Conservation (phyloP, 371 early-diverging fungal genomes). For the Mortierella sp. region DNA sequence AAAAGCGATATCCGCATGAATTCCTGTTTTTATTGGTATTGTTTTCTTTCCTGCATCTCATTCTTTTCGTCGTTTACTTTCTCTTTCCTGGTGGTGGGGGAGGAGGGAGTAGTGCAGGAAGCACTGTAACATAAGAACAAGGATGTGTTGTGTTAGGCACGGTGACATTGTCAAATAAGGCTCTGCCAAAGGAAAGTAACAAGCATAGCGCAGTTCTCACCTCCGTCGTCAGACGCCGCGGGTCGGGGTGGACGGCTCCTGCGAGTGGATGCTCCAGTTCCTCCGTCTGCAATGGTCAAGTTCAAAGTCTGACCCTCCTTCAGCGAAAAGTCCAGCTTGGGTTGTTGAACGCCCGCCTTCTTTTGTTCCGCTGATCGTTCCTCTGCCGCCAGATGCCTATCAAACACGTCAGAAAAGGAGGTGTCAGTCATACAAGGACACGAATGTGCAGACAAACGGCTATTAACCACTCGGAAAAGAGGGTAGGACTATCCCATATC, state of each 20-base stretch:
- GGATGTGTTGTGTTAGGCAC: background rate
- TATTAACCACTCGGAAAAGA: background rate
- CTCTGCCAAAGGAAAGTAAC: background rate
- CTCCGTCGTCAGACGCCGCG: constrained; percentile 29
- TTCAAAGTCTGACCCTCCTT: constrained; percentile 91
- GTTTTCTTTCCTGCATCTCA: background rate
- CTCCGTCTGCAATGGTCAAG: constrained; percentile 73
- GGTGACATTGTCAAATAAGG: too few species aligned
- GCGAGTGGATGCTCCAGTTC: constrained; percentile 26
- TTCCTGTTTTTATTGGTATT: constrained; percentile 10
- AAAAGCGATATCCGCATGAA: background rate
- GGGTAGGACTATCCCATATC: too few species aligned
- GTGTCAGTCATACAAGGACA: background rate
- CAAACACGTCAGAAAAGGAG: background rate
- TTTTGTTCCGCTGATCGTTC: constrained; percentile 63
- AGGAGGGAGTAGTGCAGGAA: constrained; percentile 55
- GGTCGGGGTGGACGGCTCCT: constrained; percentile 49
- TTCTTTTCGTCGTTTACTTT: constrained; percentile 17
- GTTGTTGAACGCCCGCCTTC: constrained; percentile 62
- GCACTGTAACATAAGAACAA: constrained; percentile 2
- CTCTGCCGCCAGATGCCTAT: constrained; percentile 73
- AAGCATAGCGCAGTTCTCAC: constrained; percentile 6
- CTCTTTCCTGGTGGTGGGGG: constrained; percentile 58
- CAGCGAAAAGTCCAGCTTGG: constrained; percentile 84
- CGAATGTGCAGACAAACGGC: background rate